Evolutionary conservation across 352 stramenopile species (phyloP).

Genomic region (Phytophthora cajani): DNA sequence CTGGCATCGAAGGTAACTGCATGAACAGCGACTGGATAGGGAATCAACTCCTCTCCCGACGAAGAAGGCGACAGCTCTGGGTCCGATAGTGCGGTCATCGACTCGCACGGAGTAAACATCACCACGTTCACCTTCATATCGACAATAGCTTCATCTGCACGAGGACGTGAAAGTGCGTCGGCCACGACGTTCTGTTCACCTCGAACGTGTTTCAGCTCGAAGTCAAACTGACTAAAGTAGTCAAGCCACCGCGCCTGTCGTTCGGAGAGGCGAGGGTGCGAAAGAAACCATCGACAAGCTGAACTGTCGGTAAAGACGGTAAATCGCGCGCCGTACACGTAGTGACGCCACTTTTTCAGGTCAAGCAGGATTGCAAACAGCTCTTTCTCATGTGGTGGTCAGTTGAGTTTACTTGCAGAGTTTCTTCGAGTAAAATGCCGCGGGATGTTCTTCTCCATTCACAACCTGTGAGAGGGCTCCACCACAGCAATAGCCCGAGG

Average conservation of each 20-base stretch:
- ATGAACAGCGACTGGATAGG: no score
- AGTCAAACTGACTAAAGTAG: background rate
- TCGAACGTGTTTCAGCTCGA: background rate
- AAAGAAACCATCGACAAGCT: background rate
- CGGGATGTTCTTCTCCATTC: background rate
- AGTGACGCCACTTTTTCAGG: background rate
- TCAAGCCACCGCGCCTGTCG: background rate
- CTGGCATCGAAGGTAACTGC: no score
- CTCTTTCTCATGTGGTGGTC: background rate
- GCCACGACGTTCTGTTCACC: background rate
- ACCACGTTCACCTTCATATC: background rate
- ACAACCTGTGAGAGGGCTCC: background rate
- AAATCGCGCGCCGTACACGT: background rate
- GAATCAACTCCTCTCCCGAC: no score
- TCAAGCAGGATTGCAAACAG: background rate
- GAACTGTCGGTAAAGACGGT: background rate
- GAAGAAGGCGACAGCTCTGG: no score
- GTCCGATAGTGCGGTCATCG: no score
- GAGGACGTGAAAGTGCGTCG: background rate
- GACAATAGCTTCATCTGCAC: background rate
- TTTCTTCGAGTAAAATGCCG: background rate
- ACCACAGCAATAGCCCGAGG: background rate
- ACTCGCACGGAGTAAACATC: background rate
- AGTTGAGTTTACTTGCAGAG: background rate
- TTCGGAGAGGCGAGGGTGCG: background rate